phyloP scores from a whole-genome alignment of 2,329 filamentous ascomycete genomes.

The Curvularia hawaiiensis region DNA sequence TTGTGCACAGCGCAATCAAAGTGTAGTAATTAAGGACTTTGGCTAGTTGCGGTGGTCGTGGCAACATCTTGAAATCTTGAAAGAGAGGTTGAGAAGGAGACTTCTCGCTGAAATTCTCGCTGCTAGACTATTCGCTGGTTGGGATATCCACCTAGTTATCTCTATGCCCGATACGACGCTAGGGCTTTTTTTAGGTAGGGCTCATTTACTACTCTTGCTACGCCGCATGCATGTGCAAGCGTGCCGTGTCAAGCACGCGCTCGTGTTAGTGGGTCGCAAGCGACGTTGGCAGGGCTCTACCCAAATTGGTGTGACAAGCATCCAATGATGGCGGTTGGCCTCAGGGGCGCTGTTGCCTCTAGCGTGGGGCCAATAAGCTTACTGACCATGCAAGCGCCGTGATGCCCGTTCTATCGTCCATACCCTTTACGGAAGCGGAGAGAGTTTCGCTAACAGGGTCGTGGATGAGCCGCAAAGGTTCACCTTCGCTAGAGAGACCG shows the following conservation, averaged over 20 bases:
- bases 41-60: background rate
- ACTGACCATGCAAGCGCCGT: background rate
- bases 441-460: background rate
- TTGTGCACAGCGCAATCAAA: constrained; percentile 1
- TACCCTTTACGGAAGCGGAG: background rate
- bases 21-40: constrained; percentile 9
- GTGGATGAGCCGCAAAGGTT: background rate
- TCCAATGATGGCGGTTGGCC: background rate
- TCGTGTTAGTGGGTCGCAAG: background rate
- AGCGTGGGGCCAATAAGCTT: background rate
- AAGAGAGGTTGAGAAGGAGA: background rate
- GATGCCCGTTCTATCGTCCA: background rate
- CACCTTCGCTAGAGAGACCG: background rate
- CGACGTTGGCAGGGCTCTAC: background rate
- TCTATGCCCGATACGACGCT: background rate
- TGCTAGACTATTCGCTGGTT: background rate
- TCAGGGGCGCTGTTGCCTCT: background rate
- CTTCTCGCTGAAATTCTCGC: background rate
- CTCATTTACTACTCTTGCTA: background rate
- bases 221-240: constrained; percentile 3
- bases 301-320: background rate
- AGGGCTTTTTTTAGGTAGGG: background rate
- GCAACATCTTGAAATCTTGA: constrained; percentile 4
- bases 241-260: no score
- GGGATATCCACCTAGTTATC: background rate